These are phyloP conservation scores for Fusarium sp. DNA, from an alignment of 2,329 filamentous ascomycete species.

Conservation along the genomic window DNA sequence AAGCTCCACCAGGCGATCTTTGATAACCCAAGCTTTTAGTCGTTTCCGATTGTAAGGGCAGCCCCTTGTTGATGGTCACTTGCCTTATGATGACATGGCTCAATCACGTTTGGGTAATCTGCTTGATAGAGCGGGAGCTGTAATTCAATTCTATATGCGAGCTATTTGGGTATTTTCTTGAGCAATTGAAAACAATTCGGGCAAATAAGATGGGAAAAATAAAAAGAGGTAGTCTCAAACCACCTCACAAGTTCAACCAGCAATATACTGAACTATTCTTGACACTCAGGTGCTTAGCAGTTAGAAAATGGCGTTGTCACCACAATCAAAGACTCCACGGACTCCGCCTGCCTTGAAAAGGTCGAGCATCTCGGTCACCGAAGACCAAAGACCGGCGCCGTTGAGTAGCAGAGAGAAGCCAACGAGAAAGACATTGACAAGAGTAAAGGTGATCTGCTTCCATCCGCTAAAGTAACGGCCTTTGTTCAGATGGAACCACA, in stretches of 20 bases:
- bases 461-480: constrained; percentile 10
- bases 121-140: background rate
- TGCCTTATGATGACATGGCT: background rate
- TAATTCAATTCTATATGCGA: constrained; percentile 1
- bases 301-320: constrained; percentile 8
- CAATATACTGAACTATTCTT: background rate
- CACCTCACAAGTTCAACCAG: background rate
- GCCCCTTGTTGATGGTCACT: background rate
- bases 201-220: background rate
- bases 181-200: background rate
- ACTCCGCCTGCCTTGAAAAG: constrained; percentile 6
- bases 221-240: background rate
- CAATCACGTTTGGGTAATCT: background rate
- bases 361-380: constrained; percentile 10
- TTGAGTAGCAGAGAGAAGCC: constrained; percentile 24
- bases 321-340: constrained; percentile 6
- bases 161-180: background rate
- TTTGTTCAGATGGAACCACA: constrained; percentile 29
- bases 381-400: constrained; percentile 23
- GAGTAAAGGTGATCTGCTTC: constrained; percentile 27
- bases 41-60: background rate
- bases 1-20: background rate
- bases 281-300: background rate
- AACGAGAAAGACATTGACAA: constrained; percentile 24
- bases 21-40: background rate